Conservation (phyloP, 2,329 filamentous ascomycete genomes). For the Cercospora sp. region DNA sequence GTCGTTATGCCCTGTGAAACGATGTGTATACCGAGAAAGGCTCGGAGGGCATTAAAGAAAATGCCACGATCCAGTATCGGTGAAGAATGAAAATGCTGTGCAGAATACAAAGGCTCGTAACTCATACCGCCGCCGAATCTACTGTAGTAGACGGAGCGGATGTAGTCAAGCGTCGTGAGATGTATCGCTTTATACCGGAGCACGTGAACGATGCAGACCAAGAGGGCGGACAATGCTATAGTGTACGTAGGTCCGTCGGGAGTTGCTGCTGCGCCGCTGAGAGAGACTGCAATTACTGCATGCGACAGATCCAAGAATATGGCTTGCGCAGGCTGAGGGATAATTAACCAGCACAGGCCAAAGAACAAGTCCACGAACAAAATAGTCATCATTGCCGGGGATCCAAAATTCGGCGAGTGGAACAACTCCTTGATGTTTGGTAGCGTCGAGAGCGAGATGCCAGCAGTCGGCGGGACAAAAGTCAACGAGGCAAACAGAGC, state of each 20-base stretch:
- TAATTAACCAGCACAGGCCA: conserved; percentile 74
- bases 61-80: conserved; percentile 36
- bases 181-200: conserved; percentile 54
- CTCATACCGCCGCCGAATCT: conserved; percentile 35
- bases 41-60: conserved; percentile 36
- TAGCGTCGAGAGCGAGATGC: conserved; percentile 63
- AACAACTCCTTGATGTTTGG: conserved; percentile 89
- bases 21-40: conserved; percentile 41
- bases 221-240: conserved; percentile 68
- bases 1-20: conserved; percentile 41
- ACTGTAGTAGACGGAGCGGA: conserved; percentile 41
- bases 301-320: conserved; percentile 88
- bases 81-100: conserved; percentile 35
- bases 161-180: conserved; percentile 41
- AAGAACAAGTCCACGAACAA: conserved; percentile 83
- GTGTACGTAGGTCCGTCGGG: conserved; percentile 69
- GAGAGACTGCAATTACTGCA: conserved; percentile 85
- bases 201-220: conserved; percentile 58
- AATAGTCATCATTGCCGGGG: conserved; percentile 81
- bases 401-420: conserved; percentile 74
- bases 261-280: conserved; percentile 76
- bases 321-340: conserved; percentile 84
- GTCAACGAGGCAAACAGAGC: conserved; percentile 90
- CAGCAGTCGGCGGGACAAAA: conserved; percentile 77
- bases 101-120: conserved; percentile 36